Base-by-base conservation (phyloP, 768 basidiomycete genomes). In the Amanita brunnescens region DNA sequence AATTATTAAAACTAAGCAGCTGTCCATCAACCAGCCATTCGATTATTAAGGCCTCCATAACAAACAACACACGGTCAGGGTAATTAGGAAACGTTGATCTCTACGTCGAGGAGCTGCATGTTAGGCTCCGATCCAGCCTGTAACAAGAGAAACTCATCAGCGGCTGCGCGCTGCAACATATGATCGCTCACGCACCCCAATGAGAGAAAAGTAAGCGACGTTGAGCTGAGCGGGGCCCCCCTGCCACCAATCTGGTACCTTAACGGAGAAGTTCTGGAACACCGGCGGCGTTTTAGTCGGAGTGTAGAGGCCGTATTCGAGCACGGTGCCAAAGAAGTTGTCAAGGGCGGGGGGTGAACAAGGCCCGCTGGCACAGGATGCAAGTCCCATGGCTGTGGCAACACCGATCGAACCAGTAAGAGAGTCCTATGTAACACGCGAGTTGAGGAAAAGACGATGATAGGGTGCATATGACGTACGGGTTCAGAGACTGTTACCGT, bases 231-330 rank as follows among this genome's bases (percentile, higher is more conserved):
- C 70, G 29, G 57, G 49, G 5, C 74, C 73, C 21, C 55, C 47
- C 1, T 56, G 0, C 7, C 60, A 14, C 3, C 20, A 39, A 23
- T 61, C 43, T 1, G 75, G 76, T 10, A 78, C 57, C 24, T 60
- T 61, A 3, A 78, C 64, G 2, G 71, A 68, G 53, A 75, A 73
- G 56, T 75, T 75, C 47, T 78, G 62, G 59, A 72, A 69, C 12
- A 75, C 73, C 14, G 67, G 68, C 38, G 2, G 60, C 56, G 23
- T 59, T 55, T 1, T 29, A 5, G 6, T 64, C 0, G 78, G 77
- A 23, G 60, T 56, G 53, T 67, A 79, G 4, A 60, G 61, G 16
- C 77, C 78, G 40, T 69, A 70, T 59, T 75, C 77, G 41, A 79
- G 62, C 16, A 79, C 66, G 7, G 49, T 57, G 10, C 76, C 77